These are phyloP conservation scores for Gossypium stocksii DNA, from an alignment of 345 rosid genomes.

Conservation along the genomic window DNA sequence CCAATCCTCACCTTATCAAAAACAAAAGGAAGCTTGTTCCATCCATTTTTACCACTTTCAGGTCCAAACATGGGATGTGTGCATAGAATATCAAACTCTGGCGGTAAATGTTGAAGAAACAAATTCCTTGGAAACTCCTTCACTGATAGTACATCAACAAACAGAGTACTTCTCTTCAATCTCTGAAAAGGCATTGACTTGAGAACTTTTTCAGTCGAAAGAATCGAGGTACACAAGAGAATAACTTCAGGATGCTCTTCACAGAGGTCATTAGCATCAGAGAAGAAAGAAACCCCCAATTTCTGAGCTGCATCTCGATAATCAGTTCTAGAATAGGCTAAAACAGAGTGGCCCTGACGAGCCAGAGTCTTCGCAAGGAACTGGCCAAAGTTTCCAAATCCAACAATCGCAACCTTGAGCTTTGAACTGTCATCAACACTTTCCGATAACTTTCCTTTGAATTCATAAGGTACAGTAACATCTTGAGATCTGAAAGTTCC, in stretches of 20 bases:
- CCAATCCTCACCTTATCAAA: constrained; percentile 77
- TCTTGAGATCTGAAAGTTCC: constrained; percentile 32
- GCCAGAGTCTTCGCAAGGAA: constrained; percentile 60
- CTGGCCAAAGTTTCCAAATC: constrained; percentile 82
- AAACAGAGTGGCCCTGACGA: constrained; percentile 58
- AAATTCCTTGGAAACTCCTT: constrained; percentile 68
- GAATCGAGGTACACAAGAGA: constrained; percentile 69
- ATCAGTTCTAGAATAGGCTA: constrained; percentile 69
- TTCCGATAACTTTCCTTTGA: constrained; percentile 22
- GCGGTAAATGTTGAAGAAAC: constrained; percentile 50
- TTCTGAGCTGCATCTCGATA: constrained; percentile 49
- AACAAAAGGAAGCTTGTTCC: constrained; percentile 58
- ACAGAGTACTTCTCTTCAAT: constrained; percentile 73
- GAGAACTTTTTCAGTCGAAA: constrained; percentile 67
- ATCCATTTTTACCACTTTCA: constrained; percentile 78
- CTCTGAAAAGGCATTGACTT: constrained; percentile 66
- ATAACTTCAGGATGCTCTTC: constrained; percentile 86
- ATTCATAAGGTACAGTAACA: constrained; percentile 25
- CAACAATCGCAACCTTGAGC: constrained; percentile 69
- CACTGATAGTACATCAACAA: constrained; percentile 86
- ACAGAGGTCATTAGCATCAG: constrained; percentile 59
- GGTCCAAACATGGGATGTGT: constrained; percentile 90
- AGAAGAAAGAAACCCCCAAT: constrained; percentile 54
- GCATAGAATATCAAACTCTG: constrained; percentile 67
- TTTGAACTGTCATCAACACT: constrained; percentile 32